Conservation (phyloP, 768 basidiomycete genomes). For the Panus rudis region DNA sequence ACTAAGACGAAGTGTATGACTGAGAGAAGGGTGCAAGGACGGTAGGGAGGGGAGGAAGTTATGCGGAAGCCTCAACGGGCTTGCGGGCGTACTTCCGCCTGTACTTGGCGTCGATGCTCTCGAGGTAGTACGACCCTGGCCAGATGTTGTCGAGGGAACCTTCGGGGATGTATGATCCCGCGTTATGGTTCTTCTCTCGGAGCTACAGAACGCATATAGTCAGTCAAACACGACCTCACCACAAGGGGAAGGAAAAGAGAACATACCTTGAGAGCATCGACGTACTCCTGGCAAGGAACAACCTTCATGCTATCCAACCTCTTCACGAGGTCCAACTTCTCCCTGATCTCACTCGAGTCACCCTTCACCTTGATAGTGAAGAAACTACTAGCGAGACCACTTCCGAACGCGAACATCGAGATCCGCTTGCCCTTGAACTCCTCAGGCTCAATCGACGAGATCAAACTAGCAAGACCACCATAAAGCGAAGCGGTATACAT, state of each 20-base stretch:
- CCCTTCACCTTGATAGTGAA: slow-evolving; percentile 84
- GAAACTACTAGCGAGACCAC: slow-evolving; percentile 93
- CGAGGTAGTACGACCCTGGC: slow-evolving; percentile 91
- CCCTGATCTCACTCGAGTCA: slow-evolving; percentile 72
- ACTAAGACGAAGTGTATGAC: neutral
- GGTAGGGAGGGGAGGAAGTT: slow-evolving; percentile 2
- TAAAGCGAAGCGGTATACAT: slow-evolving; percentile 98
- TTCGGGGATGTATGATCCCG: slow-evolving; percentile 73
- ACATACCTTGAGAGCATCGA: slow-evolving; percentile 69
- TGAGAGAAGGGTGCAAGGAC: neutral
- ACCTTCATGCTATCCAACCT: slow-evolving; percentile 84
- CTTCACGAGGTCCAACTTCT: slow-evolving; percentile 75
- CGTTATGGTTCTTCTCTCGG: slow-evolving; percentile 95
- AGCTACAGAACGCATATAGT: slow-evolving; percentile 43
- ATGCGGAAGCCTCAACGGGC: too few species aligned
- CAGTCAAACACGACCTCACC: neutral
- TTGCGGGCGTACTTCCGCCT: slow-evolving; percentile 74
- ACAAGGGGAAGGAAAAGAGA: slow-evolving; percentile 3
- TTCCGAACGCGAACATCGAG: slow-evolving; percentile 94
- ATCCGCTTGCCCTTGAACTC: slow-evolving; percentile 77
- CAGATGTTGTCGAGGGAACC: slow-evolving; percentile 90
- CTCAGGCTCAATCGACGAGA: slow-evolving; percentile 65
- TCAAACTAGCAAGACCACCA: slow-evolving; percentile 84
- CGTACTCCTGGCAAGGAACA: slow-evolving; percentile 87
- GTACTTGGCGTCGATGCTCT: slow-evolving; percentile 84